phyloP scores from a whole-genome alignment of 306 rosid species.

The Prosopis cineraria region DNA sequence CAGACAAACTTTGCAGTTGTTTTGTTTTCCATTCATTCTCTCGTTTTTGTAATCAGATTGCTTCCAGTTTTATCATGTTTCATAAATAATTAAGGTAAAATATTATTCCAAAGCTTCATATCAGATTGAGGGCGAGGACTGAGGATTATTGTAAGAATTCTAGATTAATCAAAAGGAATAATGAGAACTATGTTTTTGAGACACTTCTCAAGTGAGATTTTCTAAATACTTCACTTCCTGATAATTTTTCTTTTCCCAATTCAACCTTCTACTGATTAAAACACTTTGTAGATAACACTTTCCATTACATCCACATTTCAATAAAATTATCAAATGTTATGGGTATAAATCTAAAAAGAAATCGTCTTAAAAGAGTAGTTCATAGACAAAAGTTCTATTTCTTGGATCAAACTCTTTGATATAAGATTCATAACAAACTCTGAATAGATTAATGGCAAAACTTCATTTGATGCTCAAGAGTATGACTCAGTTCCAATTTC shows the following conservation, averaged over 20 bases:
- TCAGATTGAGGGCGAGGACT: not conserved
- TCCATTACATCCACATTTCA: not conserved
- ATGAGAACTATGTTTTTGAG: not conserved
- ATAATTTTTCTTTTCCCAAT: no score
- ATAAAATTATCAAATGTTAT: no score
- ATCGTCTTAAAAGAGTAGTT: not conserved
- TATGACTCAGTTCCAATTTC: not conserved
- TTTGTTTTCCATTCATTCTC: conserved; percentile 41
- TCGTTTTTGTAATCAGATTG: conserved; percentile 29
- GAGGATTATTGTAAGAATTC: not conserved
- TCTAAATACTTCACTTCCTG: no score
- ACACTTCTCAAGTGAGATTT: not conserved
- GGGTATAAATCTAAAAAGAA: not conserved
- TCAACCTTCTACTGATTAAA: no score
- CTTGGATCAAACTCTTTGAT: not conserved
- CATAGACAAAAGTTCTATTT: not conserved
- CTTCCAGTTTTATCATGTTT: conserved; percentile 25
- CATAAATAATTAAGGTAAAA: not conserved
- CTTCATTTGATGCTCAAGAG: not conserved
- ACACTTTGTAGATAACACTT: no score
- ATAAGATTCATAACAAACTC: not conserved
- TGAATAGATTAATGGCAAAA: not conserved
- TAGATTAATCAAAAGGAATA: not conserved
- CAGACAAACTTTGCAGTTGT: conserved; percentile 46
- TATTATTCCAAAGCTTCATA: not conserved